Evolutionary conservation across 306 rosid species (phyloP).

Genomic region (Rosa persica): DNA sequence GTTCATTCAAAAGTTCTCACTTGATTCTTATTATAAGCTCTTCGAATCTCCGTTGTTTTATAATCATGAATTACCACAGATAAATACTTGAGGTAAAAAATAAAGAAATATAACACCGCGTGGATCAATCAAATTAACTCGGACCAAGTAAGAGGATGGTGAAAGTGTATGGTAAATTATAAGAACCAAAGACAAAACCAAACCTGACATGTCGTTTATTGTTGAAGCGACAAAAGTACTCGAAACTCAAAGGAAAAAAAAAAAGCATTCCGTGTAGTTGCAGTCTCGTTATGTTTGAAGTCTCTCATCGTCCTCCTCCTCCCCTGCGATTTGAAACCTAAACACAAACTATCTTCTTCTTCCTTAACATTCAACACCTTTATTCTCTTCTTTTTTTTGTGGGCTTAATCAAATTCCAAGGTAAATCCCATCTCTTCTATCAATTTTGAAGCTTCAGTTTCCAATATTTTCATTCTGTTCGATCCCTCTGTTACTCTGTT

Average conservation of each 20-base stretch:
- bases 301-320: neutral
- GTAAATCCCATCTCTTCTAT: neutral
- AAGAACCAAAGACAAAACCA: neutral
- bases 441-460: neutral
- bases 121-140: too few relatives aligned
- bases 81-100: too few relatives aligned
- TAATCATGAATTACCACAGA: too few relatives aligned
- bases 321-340: conserved; percentile 11
- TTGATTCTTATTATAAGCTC: too few relatives aligned
- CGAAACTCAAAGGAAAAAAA: conserved; percentile 8
- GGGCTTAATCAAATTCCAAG: neutral
- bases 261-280: conserved; percentile 3
- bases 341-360: neutral
- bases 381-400: neutral
- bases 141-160: too few relatives aligned
- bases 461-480: conserved; percentile 4
- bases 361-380: neutral
- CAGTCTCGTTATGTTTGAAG: conserved; percentile 19
- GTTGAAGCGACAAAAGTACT: neutral
- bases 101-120: too few relatives aligned
- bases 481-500: conserved; percentile 8
- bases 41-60: too few relatives aligned
- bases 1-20: too few relatives aligned
- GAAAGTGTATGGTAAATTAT: too few relatives aligned
- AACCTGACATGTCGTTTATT: neutral